Evolutionary conservation across 2,329 filamentous ascomycete species (phyloP), one percentile per base, ranked within the genome.

Genomic region (Sphaerulina vaccinii): DNA sequence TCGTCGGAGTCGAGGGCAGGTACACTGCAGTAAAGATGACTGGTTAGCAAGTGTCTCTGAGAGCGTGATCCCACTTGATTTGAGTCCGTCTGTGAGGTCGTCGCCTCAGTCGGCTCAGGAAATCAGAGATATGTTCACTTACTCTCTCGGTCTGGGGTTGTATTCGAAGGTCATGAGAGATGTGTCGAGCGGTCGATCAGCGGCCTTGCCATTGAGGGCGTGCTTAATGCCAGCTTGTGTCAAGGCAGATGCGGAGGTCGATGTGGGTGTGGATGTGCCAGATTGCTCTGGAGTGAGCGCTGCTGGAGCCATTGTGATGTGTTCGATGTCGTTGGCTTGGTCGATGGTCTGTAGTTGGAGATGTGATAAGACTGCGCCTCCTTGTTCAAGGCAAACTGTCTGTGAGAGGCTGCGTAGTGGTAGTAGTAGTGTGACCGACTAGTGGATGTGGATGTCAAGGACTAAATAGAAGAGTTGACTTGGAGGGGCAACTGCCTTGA

Each of bases 141-240:
- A n/a, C n/a, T n/a, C n/a, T n/a, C n/a, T n/a, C n/a, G 74, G 74
- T 3, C 65, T 49, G 2, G 62, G 65, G 52, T 71, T 76, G 64
- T 70, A 68, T 49, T 69, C 72, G 52, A 66, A 68, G 51, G 64
- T 67, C 48, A 75, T 68, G 33, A 65, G 68, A 35, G 74, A 76
- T 41, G 74, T 73, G 51, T 77, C 71, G 36, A 78, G 67, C 21
- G 71, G 63, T 18, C 74, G 68, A 52, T 52, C 46, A 32, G 60
- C 63, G 35, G 23, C 18, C 22, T 40, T 42, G 40, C 52, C 41
- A 19, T 49, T 49, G 32, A 57, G 56, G 46, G 56, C 51, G 52
- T 70, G 66, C 61, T 67, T 65, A 59, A 71, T 68, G 56, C 69
- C 69, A 15, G 68, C 68, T 49, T 66, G 57, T 33, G 67, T 70